Conservation (phyloP, 139 green algal species). For the Zygnema cylindricum region DNA sequence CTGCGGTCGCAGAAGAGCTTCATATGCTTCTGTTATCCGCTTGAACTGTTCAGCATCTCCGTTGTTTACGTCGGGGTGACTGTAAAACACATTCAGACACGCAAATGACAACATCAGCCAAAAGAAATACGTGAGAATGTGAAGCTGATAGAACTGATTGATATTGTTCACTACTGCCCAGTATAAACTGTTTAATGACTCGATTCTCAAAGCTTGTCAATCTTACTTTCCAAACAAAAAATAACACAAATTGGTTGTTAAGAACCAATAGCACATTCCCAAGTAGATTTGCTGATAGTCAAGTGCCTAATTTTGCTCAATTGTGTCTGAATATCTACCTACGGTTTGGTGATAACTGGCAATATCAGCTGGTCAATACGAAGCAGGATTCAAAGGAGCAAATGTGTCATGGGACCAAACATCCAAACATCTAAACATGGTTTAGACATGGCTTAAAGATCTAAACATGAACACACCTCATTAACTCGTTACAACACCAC, state of each 20-base stretch:
- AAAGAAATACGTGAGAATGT: too few relatives aligned
- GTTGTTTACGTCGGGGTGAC: slow-evolving; percentile 30
- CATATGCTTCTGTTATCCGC: slow-evolving; percentile 27
- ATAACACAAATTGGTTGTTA: too few relatives aligned
- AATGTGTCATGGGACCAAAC: background rate
- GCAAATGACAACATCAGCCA: background rate
- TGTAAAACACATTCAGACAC: slow-evolving; percentile 4
- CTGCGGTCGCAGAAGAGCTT: background rate
- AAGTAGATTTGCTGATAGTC: too few relatives aligned
- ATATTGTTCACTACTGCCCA: too few relatives aligned
- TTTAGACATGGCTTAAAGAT: background rate
- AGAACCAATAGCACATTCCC: too few relatives aligned
- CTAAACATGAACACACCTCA: background rate
- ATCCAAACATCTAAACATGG: background rate
- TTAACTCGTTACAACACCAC: slow-evolving; percentile 1
- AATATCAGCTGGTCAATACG: background rate
- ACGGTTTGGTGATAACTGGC: too few relatives aligned
- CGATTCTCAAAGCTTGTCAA: too few relatives aligned
- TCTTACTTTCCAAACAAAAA: too few relatives aligned
- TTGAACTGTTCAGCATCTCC: slow-evolving; percentile 33
- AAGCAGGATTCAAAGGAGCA: background rate
- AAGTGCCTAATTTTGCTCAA: too few relatives aligned
- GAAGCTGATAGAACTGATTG: too few relatives aligned
- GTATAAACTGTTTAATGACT: too few relatives aligned
- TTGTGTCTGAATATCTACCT: too few relatives aligned